Conservation (phyloP, 768 basidiomycete genomes). For the Tephrocybe sp. region DNA sequence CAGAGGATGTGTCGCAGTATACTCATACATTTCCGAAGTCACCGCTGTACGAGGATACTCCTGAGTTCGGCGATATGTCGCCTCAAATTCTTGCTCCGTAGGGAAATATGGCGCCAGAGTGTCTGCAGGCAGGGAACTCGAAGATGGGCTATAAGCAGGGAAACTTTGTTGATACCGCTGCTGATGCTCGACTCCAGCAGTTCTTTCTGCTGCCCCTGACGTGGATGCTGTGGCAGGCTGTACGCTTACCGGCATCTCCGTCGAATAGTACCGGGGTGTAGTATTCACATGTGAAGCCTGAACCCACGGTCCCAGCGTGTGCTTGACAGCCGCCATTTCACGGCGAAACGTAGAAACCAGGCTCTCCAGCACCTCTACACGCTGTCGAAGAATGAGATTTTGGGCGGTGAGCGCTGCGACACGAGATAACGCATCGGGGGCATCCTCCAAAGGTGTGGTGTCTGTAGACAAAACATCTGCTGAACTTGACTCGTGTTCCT, state of each 20-base stretch:
- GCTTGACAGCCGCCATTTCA: conserved; percentile 55
- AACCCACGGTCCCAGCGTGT: conserved; percentile 55
- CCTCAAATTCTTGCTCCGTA: conserved; percentile 10
- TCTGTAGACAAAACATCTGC: background rate
- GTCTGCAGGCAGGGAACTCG: conserved; percentile 5
- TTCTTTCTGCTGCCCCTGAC: conserved; percentile 18
- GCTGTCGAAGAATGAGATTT: conserved; percentile 59
- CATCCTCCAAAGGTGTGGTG: conserved; percentile 14
- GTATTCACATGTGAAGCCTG: conserved; percentile 6
- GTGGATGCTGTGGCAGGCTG: conserved; percentile 23
- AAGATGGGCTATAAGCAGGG: background rate
- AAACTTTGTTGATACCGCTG: conserved; percentile 1
- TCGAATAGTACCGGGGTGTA: conserved; percentile 10
- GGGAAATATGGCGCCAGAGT: conserved; percentile 20
- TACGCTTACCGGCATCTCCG: conserved; percentile 21
- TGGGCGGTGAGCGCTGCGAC: conserved; percentile 52
- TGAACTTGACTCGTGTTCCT: background rate
- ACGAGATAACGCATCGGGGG: conserved; percentile 38
- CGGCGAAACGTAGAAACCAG: conserved; percentile 45
- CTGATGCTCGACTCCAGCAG: conserved; percentile 1
- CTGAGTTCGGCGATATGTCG: conserved; percentile 1
- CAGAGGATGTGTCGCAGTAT: conserved; percentile 12
- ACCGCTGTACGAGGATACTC: conserved; percentile 1
- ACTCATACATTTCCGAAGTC: conserved; percentile 2
- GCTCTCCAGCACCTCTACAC: conserved; percentile 57